Evolutionary conservation across 2,329 filamentous ascomycete species (phyloP).

Genomic region (Elsinoe fawcettii): DNA sequence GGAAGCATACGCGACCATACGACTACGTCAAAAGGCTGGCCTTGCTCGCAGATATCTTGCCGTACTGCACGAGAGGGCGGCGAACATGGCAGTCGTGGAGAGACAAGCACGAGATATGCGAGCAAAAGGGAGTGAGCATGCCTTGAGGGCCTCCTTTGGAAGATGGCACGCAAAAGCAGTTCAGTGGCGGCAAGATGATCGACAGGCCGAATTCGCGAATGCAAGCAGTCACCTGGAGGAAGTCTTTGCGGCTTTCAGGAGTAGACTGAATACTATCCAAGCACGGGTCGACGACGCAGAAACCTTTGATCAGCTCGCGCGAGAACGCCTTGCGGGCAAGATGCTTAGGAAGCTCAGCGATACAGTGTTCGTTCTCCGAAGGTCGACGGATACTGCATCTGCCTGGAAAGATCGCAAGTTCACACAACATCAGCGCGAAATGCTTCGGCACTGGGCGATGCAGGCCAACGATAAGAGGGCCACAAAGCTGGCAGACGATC

Average conservation of each 20-base stretch:
- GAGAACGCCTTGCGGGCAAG: slow-evolving; percentile 29
- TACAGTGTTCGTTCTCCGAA: slow-evolving; percentile 48
- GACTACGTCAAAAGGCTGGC: slow-evolving; percentile 47
- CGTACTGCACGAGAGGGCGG: slow-evolving; percentile 32
- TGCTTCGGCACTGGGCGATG: slow-evolving; percentile 49
- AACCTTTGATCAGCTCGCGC: slow-evolving; percentile 36
- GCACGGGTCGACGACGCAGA: slow-evolving; percentile 1
- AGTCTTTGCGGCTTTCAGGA: slow-evolving; percentile 29
- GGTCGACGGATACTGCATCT: slow-evolving; percentile 44
- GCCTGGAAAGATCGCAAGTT: slow-evolving; percentile 47
- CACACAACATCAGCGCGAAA: slow-evolving; percentile 47
- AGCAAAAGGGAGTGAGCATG: not conserved
- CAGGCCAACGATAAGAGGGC: slow-evolving; percentile 31
- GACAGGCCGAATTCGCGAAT: not conserved
- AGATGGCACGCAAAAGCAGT: not conserved
- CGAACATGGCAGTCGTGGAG: slow-evolving; percentile 31
- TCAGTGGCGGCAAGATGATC: not conserved
- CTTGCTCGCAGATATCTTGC: slow-evolving; percentile 40
- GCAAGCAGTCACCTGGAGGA: slow-evolving; percentile 26
- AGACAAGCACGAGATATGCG: not conserved
- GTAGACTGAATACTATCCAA: slow-evolving; percentile 22
- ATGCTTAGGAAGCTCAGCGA: slow-evolving; percentile 50
- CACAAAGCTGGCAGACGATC: slow-evolving; percentile 17
- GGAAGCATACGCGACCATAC: slow-evolving; percentile 48
- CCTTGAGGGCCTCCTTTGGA: not conserved